phyloP scores from a whole-genome alignment of 179 eudicot species.

The Corrigiola litoralis region DNA sequence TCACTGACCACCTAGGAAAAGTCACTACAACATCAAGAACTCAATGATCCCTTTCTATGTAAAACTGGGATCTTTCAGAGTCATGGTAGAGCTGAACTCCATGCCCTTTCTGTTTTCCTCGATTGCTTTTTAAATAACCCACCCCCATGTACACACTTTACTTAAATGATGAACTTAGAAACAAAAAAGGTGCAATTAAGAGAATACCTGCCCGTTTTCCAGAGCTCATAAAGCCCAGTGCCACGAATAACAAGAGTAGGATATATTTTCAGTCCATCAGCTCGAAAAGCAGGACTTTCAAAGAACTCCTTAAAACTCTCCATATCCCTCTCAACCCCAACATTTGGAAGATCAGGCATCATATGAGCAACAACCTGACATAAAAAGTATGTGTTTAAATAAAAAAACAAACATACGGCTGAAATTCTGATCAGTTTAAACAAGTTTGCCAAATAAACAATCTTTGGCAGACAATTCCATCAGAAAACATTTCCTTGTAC shows the following conservation, averaged over 20 bases:
- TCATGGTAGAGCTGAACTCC: background rate
- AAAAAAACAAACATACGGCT: background rate
- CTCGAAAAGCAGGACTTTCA: conserved; percentile 89
- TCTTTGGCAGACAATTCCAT: background rate
- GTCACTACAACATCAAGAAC: background rate
- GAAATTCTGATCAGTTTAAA: background rate
- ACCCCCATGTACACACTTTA: background rate
- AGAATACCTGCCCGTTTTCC: conserved; percentile 97
- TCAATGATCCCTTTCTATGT: no score
- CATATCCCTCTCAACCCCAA: conserved; percentile 95
- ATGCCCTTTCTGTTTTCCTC: background rate
- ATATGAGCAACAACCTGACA: conserved; percentile 97
- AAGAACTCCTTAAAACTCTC: conserved; percentile 98
- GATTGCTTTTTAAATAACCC: background rate
- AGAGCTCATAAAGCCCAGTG: conserved; percentile 97
- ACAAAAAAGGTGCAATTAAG: background rate
- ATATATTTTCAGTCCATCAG: conserved; percentile 98
- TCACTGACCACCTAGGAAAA: background rate
- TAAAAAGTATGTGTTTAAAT: conserved; percentile 6
- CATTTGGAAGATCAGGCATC: conserved; percentile 99
- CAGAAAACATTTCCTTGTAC: no score
- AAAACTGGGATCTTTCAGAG: background rate
- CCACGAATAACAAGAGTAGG: conserved; percentile 99
- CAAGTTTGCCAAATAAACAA: background rate
- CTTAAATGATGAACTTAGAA: background rate